Evolutionary conservation across 1,284 basidiomycete genomes (phyloP).

Genomic region (Papiliotrema nemorosa): DNA sequence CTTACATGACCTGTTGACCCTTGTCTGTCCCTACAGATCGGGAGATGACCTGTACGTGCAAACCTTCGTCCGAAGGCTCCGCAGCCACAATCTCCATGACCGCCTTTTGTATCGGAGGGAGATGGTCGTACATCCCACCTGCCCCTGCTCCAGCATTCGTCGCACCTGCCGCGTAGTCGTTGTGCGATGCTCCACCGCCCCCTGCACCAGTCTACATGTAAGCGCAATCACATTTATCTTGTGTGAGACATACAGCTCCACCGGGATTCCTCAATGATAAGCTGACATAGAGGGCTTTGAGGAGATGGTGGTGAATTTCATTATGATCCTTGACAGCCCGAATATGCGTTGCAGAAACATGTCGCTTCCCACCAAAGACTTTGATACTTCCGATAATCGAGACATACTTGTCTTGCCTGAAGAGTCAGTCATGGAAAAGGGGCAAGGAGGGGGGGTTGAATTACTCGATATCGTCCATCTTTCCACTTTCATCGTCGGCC

Average conservation of each 20-base stretch:
- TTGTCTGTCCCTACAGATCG: slow-evolving; percentile 29
- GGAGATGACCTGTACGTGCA: slow-evolving; percentile 62
- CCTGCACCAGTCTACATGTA: slow-evolving; percentile 4
- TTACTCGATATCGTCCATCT: slow-evolving; percentile 52
- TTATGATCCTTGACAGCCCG: slow-evolving; percentile 66
- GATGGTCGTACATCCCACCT: slow-evolving; percentile 22
- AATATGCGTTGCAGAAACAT: slow-evolving; percentile 73
- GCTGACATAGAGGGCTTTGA: slow-evolving; percentile 58
- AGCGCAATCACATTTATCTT: no score
- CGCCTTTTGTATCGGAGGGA: slow-evolving; percentile 58
- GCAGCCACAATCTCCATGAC: slow-evolving; percentile 62
- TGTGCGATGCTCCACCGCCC: slow-evolving; percentile 4
- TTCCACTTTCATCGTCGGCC: slow-evolving; percentile 55
- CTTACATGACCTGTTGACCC: slow-evolving; percentile 51
- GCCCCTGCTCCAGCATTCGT: slow-evolving; percentile 29
- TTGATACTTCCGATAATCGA: slow-evolving; percentile 90
- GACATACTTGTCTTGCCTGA: slow-evolving; percentile 68
- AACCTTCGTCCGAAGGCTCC: slow-evolving; percentile 54
- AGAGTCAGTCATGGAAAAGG: not conserved
- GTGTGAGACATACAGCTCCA: slow-evolving; percentile 38
- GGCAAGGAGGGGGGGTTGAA: slow-evolving; percentile 33
- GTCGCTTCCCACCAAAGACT: slow-evolving; percentile 74
- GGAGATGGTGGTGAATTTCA: slow-evolving; percentile 77
- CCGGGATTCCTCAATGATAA: slow-evolving; percentile 51
- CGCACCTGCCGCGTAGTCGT: slow-evolving; percentile 37